phyloP scores from a whole-genome alignment of 768 basidiomycete species.

The Phylloporus sp. region DNA sequence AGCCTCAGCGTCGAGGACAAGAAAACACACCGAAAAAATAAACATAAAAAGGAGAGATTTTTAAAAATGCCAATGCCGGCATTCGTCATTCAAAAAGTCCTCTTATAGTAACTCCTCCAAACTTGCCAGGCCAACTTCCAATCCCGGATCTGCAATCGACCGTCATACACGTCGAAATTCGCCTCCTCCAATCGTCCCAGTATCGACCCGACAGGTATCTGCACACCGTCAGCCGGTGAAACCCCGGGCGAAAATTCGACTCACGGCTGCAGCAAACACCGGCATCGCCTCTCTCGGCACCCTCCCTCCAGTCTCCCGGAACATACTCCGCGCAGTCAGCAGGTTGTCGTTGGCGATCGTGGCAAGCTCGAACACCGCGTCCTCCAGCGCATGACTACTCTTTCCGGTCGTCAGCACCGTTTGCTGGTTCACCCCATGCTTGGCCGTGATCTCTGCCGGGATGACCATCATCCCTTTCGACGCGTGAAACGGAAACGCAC shows the following conservation, averaged over 20 bases:
- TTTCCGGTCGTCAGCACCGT: constrained; percentile 61
- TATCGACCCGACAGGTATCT: constrained; percentile 68
- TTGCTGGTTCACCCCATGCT: constrained; percentile 73
- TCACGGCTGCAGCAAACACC: constrained; percentile 65
- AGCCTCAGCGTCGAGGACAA: constrained; percentile 1
- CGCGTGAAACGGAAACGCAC: constrained; percentile 74
- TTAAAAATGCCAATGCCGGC: constrained; percentile 28
- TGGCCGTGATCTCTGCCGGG: constrained; percentile 77
- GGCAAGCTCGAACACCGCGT: constrained; percentile 82
- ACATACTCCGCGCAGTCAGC: constrained; percentile 65
- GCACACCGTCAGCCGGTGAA: constrained; percentile 5
- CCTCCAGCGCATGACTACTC: constrained; percentile 55
- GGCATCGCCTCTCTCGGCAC: constrained; percentile 60
- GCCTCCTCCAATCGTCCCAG: constrained; percentile 60
- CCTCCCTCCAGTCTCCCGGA: constrained; percentile 47
- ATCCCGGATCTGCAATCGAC: constrained; percentile 57
- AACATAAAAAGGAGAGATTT: neutral
- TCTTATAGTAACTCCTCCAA: constrained; percentile 48
- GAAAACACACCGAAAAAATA: no score
- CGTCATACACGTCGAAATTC: constrained; percentile 69
- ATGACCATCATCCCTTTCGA: constrained; percentile 67
- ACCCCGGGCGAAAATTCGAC: constrained; percentile 27
- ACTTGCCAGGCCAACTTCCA: constrained; percentile 78
- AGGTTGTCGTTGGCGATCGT: constrained; percentile 77
- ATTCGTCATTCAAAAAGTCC: constrained; percentile 31